A percentile compares a stretch with the other conserved stretches of the same genome.
phyloP scores from a whole-genome alignment of 148 eudicot genomes.

The Fagopyrum esculentum region DNA sequence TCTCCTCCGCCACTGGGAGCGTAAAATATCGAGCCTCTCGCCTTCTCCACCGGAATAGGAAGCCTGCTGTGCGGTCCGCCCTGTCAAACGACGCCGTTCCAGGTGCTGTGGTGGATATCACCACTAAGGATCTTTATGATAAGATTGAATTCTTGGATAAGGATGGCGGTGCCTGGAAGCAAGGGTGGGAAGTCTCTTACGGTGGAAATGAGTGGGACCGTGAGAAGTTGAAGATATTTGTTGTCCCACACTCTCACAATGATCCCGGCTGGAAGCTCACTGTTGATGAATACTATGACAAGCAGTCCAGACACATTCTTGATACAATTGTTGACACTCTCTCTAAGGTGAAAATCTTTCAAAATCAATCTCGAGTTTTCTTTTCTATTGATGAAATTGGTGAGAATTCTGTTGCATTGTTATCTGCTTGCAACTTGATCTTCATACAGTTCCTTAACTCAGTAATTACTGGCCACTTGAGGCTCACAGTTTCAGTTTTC shows the following conservation, averaged over 20 bases:
- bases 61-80: constrained; percentile 21
- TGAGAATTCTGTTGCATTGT: neutral
- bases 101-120: constrained; percentile 55
- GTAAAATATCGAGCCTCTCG: constrained; percentile 17
- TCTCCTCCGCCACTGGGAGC: constrained; percentile 20
- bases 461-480: neutral
- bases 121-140: constrained; percentile 80
- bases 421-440: neutral
- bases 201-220: constrained; percentile 79
- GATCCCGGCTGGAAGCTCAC: constrained; percentile 99
- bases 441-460: neutral
- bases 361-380: neutral
- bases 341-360: constrained; percentile 40
- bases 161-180: constrained; percentile 96
- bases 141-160: constrained; percentile 64
- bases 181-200: constrained; percentile 80
- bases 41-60: constrained; percentile 23
- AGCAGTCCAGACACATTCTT: constrained; percentile 77
- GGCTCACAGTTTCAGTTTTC: neutral
- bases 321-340: constrained; percentile 93
- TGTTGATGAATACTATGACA: constrained; percentile 87
- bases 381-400: neutral
- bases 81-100: constrained; percentile 22
- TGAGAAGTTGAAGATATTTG: constrained; percentile 81
- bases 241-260: constrained; percentile 94